Conservation (phyloP, 805 yeast genomes). For the Candida manassasensis region DNA sequence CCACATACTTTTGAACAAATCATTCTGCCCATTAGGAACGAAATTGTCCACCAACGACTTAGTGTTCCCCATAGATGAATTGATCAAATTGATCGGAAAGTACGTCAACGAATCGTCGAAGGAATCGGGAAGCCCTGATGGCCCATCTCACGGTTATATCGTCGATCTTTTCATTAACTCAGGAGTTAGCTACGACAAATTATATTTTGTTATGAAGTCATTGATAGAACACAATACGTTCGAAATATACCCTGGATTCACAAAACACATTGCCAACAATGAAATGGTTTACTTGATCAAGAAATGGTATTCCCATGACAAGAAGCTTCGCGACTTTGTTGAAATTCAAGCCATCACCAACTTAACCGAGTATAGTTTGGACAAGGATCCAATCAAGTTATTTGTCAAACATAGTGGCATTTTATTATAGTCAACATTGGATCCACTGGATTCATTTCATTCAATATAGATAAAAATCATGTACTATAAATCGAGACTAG, state of each 20-base stretch:
- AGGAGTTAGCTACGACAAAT: slow-evolving; percentile 59
- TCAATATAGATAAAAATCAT: too few species aligned
- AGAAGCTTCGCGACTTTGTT: slow-evolving; percentile 55
- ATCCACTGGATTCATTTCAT: too few species aligned
- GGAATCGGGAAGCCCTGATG: slow-evolving; percentile 26
- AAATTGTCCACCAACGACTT: slow-evolving; percentile 64
- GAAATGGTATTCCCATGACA: slow-evolving; percentile 63
- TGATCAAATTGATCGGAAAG: slow-evolving; percentile 61
- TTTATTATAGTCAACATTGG: slow-evolving; percentile 10
- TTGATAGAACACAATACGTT: slow-evolving; percentile 55
- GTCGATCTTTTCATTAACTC: slow-evolving; percentile 59
- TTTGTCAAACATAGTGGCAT: slow-evolving; percentile 17
- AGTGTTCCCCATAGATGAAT: slow-evolving; percentile 72
- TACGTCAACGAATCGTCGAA: slow-evolving; percentile 41
- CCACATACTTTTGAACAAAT: slow-evolving; percentile 31
- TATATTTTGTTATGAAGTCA: slow-evolving; percentile 61
- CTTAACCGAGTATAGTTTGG: slow-evolving; percentile 44
- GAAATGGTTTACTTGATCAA: slow-evolving; percentile 65
- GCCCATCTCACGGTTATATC: slow-evolving; percentile 49
- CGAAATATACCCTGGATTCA: slow-evolving; percentile 48
- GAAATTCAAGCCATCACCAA: slow-evolving; percentile 41
- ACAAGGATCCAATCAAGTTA: slow-evolving; percentile 51
- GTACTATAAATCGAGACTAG: too few species aligned
- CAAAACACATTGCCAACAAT: slow-evolving; percentile 28
- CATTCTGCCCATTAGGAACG: slow-evolving; percentile 52